Evolutionary conservation across 2,329 filamentous ascomycete genomes (phyloP).

Genomic region (Sphaerulina vaccinii): DNA sequence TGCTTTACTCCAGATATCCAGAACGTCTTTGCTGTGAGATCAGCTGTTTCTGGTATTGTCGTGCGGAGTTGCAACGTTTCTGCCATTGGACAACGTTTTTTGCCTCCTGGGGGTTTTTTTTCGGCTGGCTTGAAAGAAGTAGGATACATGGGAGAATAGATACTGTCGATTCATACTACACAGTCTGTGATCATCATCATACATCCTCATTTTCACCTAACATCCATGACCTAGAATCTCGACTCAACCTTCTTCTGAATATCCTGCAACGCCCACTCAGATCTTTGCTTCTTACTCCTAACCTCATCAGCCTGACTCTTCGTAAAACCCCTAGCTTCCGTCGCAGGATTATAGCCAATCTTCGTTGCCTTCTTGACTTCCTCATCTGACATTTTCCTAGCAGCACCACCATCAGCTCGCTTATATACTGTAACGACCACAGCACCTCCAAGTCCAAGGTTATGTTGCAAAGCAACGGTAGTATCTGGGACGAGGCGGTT

Average conservation of each 20-base stretch:
- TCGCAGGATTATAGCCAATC: slow-evolving; percentile 90
- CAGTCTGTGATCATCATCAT: not conserved
- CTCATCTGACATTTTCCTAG: slow-evolving; percentile 59
- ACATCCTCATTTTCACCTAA: too few relatives aligned
- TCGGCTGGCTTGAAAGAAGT: too few relatives aligned
- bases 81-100: too few relatives aligned
- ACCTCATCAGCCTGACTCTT: slow-evolving; percentile 66
- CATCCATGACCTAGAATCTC: slow-evolving; percentile 54
- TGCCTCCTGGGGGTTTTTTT: too few relatives aligned
- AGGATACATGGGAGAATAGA: not conserved
- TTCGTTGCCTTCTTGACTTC: slow-evolving; percentile 65
- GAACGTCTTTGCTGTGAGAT: too few relatives aligned
- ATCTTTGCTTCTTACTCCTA: slow-evolving; percentile 65
- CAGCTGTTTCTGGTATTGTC: too few relatives aligned
- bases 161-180: not conserved
- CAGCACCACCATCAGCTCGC: slow-evolving; percentile 71
- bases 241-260: slow-evolving; percentile 69
- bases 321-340: slow-evolving; percentile 84
- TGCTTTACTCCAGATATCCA: too few relatives aligned
- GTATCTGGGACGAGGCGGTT: slow-evolving; percentile 73
- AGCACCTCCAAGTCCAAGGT: slow-evolving; percentile 85
- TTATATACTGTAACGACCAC: slow-evolving; percentile 87
- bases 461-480: slow-evolving; percentile 79
- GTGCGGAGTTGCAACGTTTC: too few relatives aligned
- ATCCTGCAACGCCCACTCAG: slow-evolving; percentile 76